Evolutionary conservation across 257 asterid species (phyloP), one percentile per base, ranked within the genome.

Genomic region (Apocynum venetum): DNA sequence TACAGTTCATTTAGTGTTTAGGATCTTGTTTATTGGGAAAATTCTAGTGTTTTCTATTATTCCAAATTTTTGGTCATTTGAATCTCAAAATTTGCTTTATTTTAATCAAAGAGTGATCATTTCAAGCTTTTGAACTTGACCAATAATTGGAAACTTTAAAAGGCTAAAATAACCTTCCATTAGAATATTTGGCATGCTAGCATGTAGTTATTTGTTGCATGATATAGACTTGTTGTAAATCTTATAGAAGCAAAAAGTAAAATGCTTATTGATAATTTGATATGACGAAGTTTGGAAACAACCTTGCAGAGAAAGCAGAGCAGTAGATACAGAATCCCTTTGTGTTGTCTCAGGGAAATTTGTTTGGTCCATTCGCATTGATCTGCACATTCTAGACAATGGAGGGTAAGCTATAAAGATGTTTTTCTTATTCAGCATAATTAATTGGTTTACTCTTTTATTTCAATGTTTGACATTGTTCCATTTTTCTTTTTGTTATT

Each of bases 351-450:
- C 99, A 0, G 99, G 97, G 80, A 96, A 96, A 86, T 89, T 88
- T 90, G 98, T 88, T 25, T 96, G 99, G 99, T 89, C 99, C 55
- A 84, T 96, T 77, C 98, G 97, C 44, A 79, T 96, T 36, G 98
- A 93, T 89, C 91, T 93, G 55, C 97, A 96, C 80, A 88, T 96
- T 82, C 74, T 96, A 72, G 99, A 96, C 90, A 96, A 96, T 86
- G 91, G 95, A 65, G 99, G 98, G 98, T 96, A 79, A 87, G 92
- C 82, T 77, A 25, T 76, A 57, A 72, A 74, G 46, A 51, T 65
- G 17, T 15, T 56, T 69, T 48, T 51, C n/a, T 57, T 71, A 67
- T 80, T 77, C 31, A n/a, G 5, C 13, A 52, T 17, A 0, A 72
- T 8, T 72, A 49, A 36, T 15, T 53, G 64, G 20, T 38, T 1